Conservation (phyloP, 2,329 filamentous ascomycete species). For the Pyrenochaeta sp. region DNA sequence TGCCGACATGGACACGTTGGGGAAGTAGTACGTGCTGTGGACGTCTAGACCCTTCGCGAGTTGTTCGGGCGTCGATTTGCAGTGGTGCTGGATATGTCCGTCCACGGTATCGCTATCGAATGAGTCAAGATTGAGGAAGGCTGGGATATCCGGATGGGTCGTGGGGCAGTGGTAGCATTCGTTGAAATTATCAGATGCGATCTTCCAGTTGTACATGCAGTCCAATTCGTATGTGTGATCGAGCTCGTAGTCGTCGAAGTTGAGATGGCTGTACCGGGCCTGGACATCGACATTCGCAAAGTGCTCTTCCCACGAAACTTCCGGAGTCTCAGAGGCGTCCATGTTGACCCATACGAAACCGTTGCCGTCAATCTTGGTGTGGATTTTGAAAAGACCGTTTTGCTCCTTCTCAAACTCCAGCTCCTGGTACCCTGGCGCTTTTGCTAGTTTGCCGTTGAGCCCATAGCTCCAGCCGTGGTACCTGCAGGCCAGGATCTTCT, state of each 20-base stretch:
- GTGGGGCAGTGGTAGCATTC: conserved; percentile 70
- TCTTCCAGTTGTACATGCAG: conserved; percentile 40
- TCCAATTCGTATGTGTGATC: conserved; percentile 36
- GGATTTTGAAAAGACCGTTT: conserved; percentile 43
- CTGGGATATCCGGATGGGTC: conserved; percentile 65
- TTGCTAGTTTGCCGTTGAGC: conserved; percentile 52
- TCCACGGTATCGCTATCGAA: conserved; percentile 50
- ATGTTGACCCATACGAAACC: conserved; percentile 48
- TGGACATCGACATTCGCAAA: conserved; percentile 35
- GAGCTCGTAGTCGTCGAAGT: conserved; percentile 33
- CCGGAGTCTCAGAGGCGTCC: conserved; percentile 27
- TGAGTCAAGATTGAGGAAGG: conserved; percentile 63
- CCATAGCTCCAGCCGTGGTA: conserved; percentile 58
- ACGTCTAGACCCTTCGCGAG: conserved; percentile 27
- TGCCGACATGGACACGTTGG: conserved; percentile 31
- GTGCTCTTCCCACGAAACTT: conserved; percentile 28
- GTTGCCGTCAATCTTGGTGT: conserved; percentile 33
- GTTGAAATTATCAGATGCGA: conserved; percentile 66
- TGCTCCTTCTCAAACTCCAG: conserved; percentile 35
- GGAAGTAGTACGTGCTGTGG: conserved; percentile 41
- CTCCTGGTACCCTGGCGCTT: conserved; percentile 52
- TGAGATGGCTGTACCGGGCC: conserved; percentile 23
- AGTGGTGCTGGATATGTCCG: conserved; percentile 38
- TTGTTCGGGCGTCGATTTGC: conserved; percentile 26
- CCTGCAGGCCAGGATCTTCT: conserved; percentile 50